These are phyloP conservation scores for Kurtzmaniella quercitrusa DNA, from an alignment of 1,139 yeast species.

Conservation along the genomic window DNA sequence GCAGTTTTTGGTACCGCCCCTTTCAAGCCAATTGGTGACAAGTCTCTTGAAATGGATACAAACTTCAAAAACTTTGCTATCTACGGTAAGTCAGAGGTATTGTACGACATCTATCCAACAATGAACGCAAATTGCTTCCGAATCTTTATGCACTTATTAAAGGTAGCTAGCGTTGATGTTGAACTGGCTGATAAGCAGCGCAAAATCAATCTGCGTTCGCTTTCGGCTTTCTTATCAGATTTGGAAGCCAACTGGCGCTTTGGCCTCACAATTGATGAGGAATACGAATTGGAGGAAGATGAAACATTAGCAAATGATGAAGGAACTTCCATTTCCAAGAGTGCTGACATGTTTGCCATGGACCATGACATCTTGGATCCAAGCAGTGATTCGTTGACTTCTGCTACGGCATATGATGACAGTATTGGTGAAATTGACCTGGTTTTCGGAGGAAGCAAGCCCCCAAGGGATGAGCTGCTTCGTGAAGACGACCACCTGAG, in stretches of 20 bases:
- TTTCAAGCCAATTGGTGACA: constrained; percentile 26
- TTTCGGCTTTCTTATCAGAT: constrained; percentile 25
- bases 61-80: constrained; percentile 38
- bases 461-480: constrained; percentile 4
- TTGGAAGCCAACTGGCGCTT: constrained; percentile 27
- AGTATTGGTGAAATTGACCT: neutral
- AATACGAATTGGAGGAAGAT: constrained; percentile 15
- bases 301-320: constrained; percentile 8
- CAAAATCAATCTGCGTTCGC: constrained; percentile 25
- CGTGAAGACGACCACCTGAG: neutral
- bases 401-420: constrained; percentile 6
- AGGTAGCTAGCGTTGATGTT: constrained; percentile 32
- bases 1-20: constrained; percentile 48
- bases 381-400: constrained; percentile 5
- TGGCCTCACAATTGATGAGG: constrained; percentile 38
- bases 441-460: neutral
- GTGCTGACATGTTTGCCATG: constrained; percentile 24
- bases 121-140: constrained; percentile 36
- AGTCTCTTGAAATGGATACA: constrained; percentile 24
- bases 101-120: constrained; percentile 41
- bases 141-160: constrained; percentile 31
- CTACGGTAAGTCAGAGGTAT: constrained; percentile 28
- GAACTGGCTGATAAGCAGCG: constrained; percentile 21
- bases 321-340: constrained; percentile 9
- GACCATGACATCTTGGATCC: constrained; percentile 20